These are phyloP conservation scores for Zygoascus sp. DNA, from an alignment of 1,139 yeast genomes.

Conservation along the genomic window DNA sequence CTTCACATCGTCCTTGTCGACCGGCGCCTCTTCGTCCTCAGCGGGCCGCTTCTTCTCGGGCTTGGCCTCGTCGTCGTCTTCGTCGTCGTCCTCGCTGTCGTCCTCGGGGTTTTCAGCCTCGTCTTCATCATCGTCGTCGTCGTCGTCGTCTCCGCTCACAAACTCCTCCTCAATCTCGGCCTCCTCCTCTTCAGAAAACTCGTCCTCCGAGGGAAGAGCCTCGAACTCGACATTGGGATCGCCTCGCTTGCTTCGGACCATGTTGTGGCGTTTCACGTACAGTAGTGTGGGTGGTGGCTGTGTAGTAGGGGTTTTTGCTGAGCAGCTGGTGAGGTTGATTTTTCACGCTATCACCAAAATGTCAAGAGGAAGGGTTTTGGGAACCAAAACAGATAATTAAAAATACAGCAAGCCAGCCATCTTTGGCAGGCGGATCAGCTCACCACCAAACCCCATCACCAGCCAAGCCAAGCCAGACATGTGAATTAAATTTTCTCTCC, in stretches of 20 bases:
- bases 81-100: conserved; percentile 9
- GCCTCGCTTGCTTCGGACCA: conserved; percentile 21
- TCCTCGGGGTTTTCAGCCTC: conserved; percentile 17
- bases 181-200: conserved; percentile 17
- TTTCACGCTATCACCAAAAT: no score
- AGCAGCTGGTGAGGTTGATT: no score
- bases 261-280: no score
- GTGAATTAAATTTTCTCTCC: no score
- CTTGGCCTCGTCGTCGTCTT: conserved; percentile 8
- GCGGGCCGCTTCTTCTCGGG: conserved; percentile 4
- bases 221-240: conserved; percentile 22
- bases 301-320: no score
- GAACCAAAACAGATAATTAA: no score
- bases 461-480: no score
- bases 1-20: conserved; percentile 7
- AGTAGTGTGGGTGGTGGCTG: no score
- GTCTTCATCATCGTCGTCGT: conserved; percentile 14
- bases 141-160: conserved; percentile 17
- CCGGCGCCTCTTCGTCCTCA: conserved; percentile 1
- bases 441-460: no score
- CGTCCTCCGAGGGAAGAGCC: conserved; percentile 23
- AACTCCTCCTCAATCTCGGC: conserved; percentile 18
- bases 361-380: no score
- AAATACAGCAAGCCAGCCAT: no score
- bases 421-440: no score